phyloP scores from a whole-genome alignment of 2,329 filamentous ascomycete genomes.

The Endoconidiophora polonica region DNA sequence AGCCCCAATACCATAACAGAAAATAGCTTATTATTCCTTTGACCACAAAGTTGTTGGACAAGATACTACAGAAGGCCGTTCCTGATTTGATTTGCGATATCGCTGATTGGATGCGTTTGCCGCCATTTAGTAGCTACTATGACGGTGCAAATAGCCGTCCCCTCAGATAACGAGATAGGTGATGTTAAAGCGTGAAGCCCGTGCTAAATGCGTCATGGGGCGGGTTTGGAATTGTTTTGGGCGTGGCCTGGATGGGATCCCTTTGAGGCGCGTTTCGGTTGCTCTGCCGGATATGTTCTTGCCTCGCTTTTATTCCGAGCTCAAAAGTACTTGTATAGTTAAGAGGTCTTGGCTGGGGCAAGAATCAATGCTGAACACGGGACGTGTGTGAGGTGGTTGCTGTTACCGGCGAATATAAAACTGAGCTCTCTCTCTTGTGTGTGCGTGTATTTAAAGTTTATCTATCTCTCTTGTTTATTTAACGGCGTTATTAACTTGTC shows the following conservation, averaged over 20 bases:
- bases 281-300: conserved; percentile 3
- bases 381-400: too few species aligned
- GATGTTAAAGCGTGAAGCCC: not conserved
- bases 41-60: too few species aligned
- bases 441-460: too few species aligned
- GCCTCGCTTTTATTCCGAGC: not conserved
- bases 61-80: too few species aligned
- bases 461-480: not conserved
- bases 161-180: not conserved
- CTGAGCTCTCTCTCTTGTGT: not conserved
- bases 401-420: not conserved
- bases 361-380: too few species aligned
- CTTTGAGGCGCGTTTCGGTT: conserved; percentile 9
- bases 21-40: too few species aligned
- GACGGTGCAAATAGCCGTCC: not conserved
- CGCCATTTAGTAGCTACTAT: not conserved
- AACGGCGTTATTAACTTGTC: too few species aligned
- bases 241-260: conserved; percentile 1
- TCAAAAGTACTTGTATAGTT: too few species aligned
- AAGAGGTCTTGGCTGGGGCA: too few species aligned
- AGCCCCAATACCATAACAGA: too few species aligned
- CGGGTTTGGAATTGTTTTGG: not conserved
- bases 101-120: not conserved
- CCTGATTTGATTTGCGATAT: too few species aligned
- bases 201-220: conserved; percentile 1